Base-by-base conservation (phyloP, 1,284 basidiomycete species). In the Cryptococcus amylolentus region DNA sequence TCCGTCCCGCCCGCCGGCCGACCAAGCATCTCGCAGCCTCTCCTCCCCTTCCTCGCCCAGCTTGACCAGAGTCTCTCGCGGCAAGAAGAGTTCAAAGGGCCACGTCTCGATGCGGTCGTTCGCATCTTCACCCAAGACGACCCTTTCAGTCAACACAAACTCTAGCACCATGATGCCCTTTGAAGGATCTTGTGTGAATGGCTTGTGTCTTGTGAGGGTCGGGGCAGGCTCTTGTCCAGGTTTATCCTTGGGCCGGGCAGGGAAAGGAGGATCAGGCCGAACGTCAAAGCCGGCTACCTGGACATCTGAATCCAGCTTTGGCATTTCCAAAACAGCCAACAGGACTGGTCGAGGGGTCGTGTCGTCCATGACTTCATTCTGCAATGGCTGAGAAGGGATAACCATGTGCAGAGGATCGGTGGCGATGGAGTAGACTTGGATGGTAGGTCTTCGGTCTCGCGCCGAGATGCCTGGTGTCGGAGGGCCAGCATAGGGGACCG, bases 1-100 rank as follows among this genome's bases (percentile, higher is more conserved):
- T 10, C 60, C 59, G 52, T 62, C 60, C 16, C 67, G 68, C 5
- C 80, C 51, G 35, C 78, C 61, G 55, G 77, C 78, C 53, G 41
- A 48, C 48, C 79, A 78, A 0, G 83, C 64, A 51, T 76, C 39
- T 26, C 46, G 58, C 50, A 69, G 43, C 14, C 66, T 56, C 28
- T 55, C 61, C 51, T 76, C 72, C 69, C 55, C 83, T 31, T 66
- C 57, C 23, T 55, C 50, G 0, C 68, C 77, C 12, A 81, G 77
- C 31, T 65, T 61, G 40, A 78, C 73, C 31, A 86, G 73, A 18
- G 67, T 71, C 51, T 80, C 79, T 58, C 82, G 73, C 27, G 85
- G 69, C 3, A 71, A 62, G 42, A 84, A 72, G 50, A 83, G 68
- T 18, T 79, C 79, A 39, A 81, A 79, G 13, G 50, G 46, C 37